Base-by-base conservation (phyloP, 331 rosid species). In the Spiraea crenata region DNA sequence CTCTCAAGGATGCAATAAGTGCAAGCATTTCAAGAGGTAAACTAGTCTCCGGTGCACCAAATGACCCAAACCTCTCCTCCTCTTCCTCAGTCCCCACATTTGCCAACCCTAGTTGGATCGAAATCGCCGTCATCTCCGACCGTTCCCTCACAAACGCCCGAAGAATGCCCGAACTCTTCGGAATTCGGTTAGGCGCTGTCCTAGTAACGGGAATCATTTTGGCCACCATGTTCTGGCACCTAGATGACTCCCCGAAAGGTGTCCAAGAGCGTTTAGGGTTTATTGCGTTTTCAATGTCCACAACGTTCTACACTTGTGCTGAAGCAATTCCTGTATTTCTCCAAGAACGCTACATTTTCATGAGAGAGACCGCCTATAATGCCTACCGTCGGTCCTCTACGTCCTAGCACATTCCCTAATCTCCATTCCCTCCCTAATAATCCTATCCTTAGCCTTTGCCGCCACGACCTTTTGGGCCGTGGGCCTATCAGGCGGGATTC, bases 201-300 rank as follows among this genome's bases (percentile, higher is more conserved):
- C 64, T 93, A 0, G 82, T 93, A 1, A 93, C 98, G 0, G 98
- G 98, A 6, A 57, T 55, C 2, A 90, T 93, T 31, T 62, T 93
- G 15, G 98, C 97, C 54, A 88, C 98, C 20, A 83, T 93, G 19
- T 93, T 93, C 19, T 82, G 82, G 82, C 77, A 68, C 13, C 85
- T 93, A 0, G 98, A 90, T 57, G 52, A 83, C 49, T 93, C 98
- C 1, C 97, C 98, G 0, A 93, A 82, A 71, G 98, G 98, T 0
- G 76, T 75, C 35, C 80, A 89, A 71, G 98, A 93, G 50, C 87
- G 97, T 0, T n/a, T 93, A 13, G 98, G 98, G 1, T 90, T 93
- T 81, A 87, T 93, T 72, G 97, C 98, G 0, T 93, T 93, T 19
- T 92, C 98, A 58, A 89, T 93, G 95, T 93, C 98, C 61, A 93